Base-by-base conservation (phyloP, 441 rosid genomes). In the Jatropha multifida region DNA sequence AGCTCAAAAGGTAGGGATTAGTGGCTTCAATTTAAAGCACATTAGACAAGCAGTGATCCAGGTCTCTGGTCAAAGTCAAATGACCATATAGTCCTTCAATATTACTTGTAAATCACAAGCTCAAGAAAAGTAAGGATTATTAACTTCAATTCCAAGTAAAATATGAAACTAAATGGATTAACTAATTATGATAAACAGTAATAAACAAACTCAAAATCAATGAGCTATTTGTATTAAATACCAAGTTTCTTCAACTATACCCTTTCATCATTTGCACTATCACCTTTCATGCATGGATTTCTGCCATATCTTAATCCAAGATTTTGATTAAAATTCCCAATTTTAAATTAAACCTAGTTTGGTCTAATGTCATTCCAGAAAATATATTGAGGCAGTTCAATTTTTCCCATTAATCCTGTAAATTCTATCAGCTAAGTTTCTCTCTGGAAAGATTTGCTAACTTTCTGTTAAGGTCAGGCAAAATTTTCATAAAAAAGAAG, bases 221-320 rank as follows among this genome's bases (percentile, higher is more conserved):
- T 20, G 32, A 59, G 55, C 61, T 60, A 23, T 23, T 23, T 23
- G 23, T 23, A 23, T 23, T 23, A 23, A 23, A 23, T 23, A 23
- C 61, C 71, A 40, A 38, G 37, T 83, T 78, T 63, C 90, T 86
- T 86, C 80, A 54, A 69, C 12, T 56, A 75, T 84, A 85, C 87
- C 73, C 85, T 79, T 77, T 40, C 60, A 81, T 71, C 64, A 82
- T 75, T 78, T 46, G 26, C 63, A 64, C 61, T 26, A 9, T 74
- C 32, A 65, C 62, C 64, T 75, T 76, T 48, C 74, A 70, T 23
- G 42, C 65, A 73, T 37, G 69, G 72, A 60, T 68, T 67, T 67
- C 48, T 12, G 23, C 62, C 69, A 41, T 49, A 46, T 61, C 40
- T 65, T 65, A 26, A 71, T n/a, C 7, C 49, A 71, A 68, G 41